Evolutionary conservation across 495 filamentous ascomycete species (phyloP), one percentile per base, ranked within the genome.

Genomic region (Aspergillus haitiensis): DNA sequence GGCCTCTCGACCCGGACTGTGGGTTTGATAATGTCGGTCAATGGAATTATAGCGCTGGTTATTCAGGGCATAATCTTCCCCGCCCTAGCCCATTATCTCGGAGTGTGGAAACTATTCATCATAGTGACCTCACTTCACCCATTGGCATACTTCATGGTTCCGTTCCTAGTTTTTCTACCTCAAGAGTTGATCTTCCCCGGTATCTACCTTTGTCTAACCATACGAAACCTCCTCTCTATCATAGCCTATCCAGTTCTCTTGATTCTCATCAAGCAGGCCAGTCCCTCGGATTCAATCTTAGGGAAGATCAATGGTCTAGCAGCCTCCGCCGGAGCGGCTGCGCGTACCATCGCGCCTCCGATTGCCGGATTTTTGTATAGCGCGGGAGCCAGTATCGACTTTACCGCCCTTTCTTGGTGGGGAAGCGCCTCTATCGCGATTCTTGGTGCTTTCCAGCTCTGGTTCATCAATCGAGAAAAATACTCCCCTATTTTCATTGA

Each of bases 251-350:
- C 90, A 0, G 78, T 93, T 4, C 81, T 94, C 7, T 76, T 94
- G 37, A 93, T 94, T 44, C 79, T 94, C 7, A 84, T 94, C 75
- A 94, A 93, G 70, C 89, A 93, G 76, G 87, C 90, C 0, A 88
- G 87, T 16, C 88, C 90, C 3, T 84, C 83, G 13, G 74, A 79
- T 8, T 81, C 78, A 0, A 79, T 85, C 16, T 78, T 94, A 46
- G 90, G 90, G 12, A 90, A 84, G 66, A 87, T 94, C 56, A 94
- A 94, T 63, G 90, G 90, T 2, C 79, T 93, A 7, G 89, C 90
- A 37, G 90, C 90, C 4, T 90, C 86, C 37, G 88, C 87, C 5
- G 88, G 88, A 5, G 90, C 89, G 0, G 88, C 86, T 8, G 88
- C 86, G 64, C 85, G 90, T 37, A 93, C 89, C 57, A 69, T 92